These are phyloP conservation scores for Trebouxia sp. DNA, from an alignment of 139 green algal genomes.

Conservation along the genomic window DNA sequence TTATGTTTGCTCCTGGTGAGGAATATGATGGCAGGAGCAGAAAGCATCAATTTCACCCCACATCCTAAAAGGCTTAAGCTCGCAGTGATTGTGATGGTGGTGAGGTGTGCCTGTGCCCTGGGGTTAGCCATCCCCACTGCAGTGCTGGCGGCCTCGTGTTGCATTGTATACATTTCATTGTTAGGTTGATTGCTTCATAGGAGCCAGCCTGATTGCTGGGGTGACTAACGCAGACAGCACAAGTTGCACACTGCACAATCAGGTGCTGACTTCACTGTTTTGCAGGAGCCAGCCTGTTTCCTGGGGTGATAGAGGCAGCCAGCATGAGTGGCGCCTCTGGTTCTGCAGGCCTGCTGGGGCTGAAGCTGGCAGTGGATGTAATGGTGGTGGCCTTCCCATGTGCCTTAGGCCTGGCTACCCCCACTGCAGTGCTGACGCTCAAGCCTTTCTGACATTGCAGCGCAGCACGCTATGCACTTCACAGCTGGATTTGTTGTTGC, in stretches of 20 bases:
- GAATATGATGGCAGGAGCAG: conserved; percentile 49
- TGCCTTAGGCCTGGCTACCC: conserved; percentile 91
- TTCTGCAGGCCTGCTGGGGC: conserved; percentile 63
- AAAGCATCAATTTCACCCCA: conserved; percentile 8
- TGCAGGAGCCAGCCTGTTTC: conserved; percentile 49
- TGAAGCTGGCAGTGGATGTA: conserved; percentile 89
- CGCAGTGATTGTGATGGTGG: conserved; percentile 90
- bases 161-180: background rate
- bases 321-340: conserved; percentile 13
- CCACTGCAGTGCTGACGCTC: no score
- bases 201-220: no score
- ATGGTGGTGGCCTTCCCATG: conserved; percentile 96
- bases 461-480: background rate
- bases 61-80: conserved; percentile 64
- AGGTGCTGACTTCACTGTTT: background rate
- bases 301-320: conserved; percentile 48
- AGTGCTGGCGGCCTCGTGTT: no score
- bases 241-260: background rate
- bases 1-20: no score
- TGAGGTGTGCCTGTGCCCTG: conserved; percentile 94
- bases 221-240: no score
- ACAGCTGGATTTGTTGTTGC: background rate
- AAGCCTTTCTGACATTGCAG: conserved; percentile 42
- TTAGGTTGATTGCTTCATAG: background rate
- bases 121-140: conserved; percentile 93